Evolutionary conservation across 768 basidiomycete species (phyloP), one percentile per base, ranked within the genome.

Genomic region (Mycena vitilis): DNA sequence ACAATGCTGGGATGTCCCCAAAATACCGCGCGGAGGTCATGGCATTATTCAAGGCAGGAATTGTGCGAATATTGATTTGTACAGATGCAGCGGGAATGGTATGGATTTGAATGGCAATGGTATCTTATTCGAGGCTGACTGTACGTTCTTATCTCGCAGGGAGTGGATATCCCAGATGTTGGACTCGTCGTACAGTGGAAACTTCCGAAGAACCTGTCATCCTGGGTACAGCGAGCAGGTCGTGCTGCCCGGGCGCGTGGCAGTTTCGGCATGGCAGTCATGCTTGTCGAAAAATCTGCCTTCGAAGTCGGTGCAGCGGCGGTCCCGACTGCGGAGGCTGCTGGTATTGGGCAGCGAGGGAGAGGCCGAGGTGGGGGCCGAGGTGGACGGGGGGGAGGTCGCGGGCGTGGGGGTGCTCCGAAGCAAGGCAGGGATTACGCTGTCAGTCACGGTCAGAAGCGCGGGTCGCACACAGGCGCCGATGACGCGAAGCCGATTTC

Each of bases 161-260:
- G n/a, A n/a, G n/a, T n/a, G n/a, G n/a, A n/a, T n/a, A n/a, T n/a
- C n/a, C n/a, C n/a, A n/a, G n/a, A n/a, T n/a, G n/a, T n/a, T 4
- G 79, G 80, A 15, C 37, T 80, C 23, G 81, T 82, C 2, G 76
- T 82, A 0, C 81, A 82, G 47, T 83, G 81, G 81, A 82, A 80
- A 40, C 23, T 77, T 0, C 77, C 82, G 0, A 25, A 61, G 7
- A 73, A 72, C 8, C 23, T 81, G 0, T 81, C 78, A 0, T 66
- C 73, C 11, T 83, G 72, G 42, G 72, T 81, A 0, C 80, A 80
- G 60, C 73, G 79, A 0, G 80, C 80, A 0, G 80, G 81, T 0
- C 65, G 80, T n/a, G n/a, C n/a, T n/a, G n/a, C n/a, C n/a, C n/a
- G n/a, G n/a, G n/a, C n/a, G n/a, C n/a, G n/a, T n/a, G n/a, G n/a